Conservation (phyloP, 805 yeast genomes). For the Sungouiozyma ichnusensis region DNA sequence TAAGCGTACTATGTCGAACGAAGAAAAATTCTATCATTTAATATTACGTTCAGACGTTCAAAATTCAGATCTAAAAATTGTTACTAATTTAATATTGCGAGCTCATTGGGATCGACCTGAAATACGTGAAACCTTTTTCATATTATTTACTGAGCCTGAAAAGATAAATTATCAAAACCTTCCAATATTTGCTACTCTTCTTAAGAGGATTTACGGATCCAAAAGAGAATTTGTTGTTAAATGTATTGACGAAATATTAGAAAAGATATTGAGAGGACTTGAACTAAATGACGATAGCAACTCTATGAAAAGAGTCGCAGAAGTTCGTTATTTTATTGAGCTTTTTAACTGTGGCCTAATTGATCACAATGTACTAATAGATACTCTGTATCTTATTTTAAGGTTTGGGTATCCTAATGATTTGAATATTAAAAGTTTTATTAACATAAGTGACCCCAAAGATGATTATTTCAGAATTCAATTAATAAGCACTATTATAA, state of each 20-base stretch:
- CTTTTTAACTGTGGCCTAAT: slow-evolving; percentile 41
- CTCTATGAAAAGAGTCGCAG: slow-evolving; percentile 53
- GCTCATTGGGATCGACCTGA: slow-evolving; percentile 38
- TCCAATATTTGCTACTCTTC: slow-evolving; percentile 37
- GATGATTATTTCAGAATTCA: slow-evolving; percentile 65
- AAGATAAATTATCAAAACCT: slow-evolving; percentile 49
- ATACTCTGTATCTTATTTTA: slow-evolving; percentile 44
- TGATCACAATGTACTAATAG: slow-evolving; percentile 36
- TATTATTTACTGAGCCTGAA: slow-evolving; percentile 49
- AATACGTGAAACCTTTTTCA: slow-evolving; percentile 27
- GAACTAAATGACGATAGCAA: slow-evolving; percentile 51
- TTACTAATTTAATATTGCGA: slow-evolving; percentile 32
- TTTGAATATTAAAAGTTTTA: slow-evolving; percentile 38
- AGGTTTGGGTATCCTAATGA: slow-evolving; percentile 56
- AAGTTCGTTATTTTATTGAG: slow-evolving; percentile 49
- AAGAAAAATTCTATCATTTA: slow-evolving; percentile 39
- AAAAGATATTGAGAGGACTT: slow-evolving; percentile 52
- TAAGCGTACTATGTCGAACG: slow-evolving; percentile 29
- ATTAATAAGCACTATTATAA: slow-evolving; percentile 37
- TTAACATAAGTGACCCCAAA: slow-evolving; percentile 45
- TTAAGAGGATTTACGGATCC: slow-evolving; percentile 29
- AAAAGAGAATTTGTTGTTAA: slow-evolving; percentile 34
- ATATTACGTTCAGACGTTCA: slow-evolving; percentile 45
- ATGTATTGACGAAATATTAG: slow-evolving; percentile 54
- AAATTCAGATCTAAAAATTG: slow-evolving; percentile 24